Conservation (phyloP, 192 early-diverging fungal genomes). For the Globomyces pollinis-pini region DNA sequence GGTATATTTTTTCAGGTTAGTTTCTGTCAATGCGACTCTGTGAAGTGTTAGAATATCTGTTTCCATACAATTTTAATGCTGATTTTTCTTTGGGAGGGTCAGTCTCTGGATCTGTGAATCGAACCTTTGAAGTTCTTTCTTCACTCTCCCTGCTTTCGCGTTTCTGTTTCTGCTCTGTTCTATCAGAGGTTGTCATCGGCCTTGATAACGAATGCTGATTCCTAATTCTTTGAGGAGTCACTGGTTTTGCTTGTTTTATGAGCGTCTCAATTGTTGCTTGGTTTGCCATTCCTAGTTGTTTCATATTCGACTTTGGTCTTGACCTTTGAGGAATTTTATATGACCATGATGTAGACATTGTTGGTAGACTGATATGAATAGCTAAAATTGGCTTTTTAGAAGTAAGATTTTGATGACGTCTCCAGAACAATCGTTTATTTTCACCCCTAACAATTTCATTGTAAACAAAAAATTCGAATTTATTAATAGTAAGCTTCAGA, state of each 20-base stretch:
- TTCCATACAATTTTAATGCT: not conserved
- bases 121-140: not conserved
- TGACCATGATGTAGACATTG: constrained; percentile 5
- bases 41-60: not conserved
- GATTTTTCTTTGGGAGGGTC: not conserved
- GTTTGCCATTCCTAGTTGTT: constrained; percentile 2
- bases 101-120: not conserved
- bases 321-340: constrained; percentile 6
- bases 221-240: constrained; percentile 1
- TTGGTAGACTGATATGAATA: not conserved
- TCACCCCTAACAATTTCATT: too few relatives aligned
- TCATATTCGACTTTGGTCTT: not conserved
- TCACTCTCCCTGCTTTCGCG: not conserved
- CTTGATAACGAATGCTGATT: too few relatives aligned
- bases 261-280: constrained; percentile 8
- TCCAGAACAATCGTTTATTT: too few relatives aligned
- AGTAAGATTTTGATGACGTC: too few relatives aligned
- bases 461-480: too few relatives aligned
- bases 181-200: too few relatives aligned
- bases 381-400: not conserved
- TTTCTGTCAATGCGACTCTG: constrained; percentile 1
- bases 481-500: constrained; percentile 34
- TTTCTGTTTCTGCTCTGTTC: not conserved
- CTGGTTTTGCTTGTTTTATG: constrained; percentile 8
- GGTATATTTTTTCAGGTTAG: not conserved